Conservation (phyloP, 306 rosid genomes). For the Ziziphus jujuba region DNA sequence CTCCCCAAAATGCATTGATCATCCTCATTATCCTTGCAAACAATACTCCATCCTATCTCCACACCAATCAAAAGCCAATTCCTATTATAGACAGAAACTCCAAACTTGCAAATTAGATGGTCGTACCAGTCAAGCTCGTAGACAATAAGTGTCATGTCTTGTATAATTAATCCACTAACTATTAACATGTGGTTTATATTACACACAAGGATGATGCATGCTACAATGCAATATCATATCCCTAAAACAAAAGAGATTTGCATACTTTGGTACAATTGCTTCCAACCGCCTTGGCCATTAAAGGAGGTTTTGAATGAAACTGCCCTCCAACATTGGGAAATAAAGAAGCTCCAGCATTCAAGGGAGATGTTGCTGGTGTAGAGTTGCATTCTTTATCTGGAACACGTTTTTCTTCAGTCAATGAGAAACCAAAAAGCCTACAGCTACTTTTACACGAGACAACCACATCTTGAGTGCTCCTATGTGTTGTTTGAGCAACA, state of each 20-base stretch:
- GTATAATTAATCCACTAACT: slow-evolving; percentile 12
- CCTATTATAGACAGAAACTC: slow-evolving; percentile 16
- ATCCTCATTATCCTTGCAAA: slow-evolving; percentile 19
- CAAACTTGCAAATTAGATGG: slow-evolving; percentile 26
- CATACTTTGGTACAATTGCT: slow-evolving; percentile 64
- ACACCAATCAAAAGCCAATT: slow-evolving; percentile 27
- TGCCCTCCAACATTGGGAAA: slow-evolving; percentile 50
- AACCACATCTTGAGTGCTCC: slow-evolving; percentile 51
- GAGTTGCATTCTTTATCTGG: slow-evolving; percentile 46
- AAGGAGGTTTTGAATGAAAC: slow-evolving; percentile 48
- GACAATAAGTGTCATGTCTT: not conserved
- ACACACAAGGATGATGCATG: not conserved
- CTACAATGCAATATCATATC: slow-evolving; percentile 26
- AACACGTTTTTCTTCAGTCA: slow-evolving; percentile 55
- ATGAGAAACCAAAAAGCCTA: slow-evolving; percentile 89
- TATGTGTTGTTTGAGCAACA: slow-evolving; percentile 25
- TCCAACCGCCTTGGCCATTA: slow-evolving; percentile 51
- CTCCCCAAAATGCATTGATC: slow-evolving; percentile 6
- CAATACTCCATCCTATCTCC: slow-evolving; percentile 34
- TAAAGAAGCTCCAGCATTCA: slow-evolving; percentile 54
- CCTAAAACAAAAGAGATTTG: slow-evolving; percentile 20
- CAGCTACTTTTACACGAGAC: slow-evolving; percentile 73
- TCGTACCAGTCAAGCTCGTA: not conserved
- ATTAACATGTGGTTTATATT: slow-evolving; percentile 16
- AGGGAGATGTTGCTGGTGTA: slow-evolving; percentile 35